Percentiles rank a stretch among this genome's conserved stretches.
phyloP scores from a whole-genome alignment of 129 eudicot species.

The Pulicaria dysenterica region DNA sequence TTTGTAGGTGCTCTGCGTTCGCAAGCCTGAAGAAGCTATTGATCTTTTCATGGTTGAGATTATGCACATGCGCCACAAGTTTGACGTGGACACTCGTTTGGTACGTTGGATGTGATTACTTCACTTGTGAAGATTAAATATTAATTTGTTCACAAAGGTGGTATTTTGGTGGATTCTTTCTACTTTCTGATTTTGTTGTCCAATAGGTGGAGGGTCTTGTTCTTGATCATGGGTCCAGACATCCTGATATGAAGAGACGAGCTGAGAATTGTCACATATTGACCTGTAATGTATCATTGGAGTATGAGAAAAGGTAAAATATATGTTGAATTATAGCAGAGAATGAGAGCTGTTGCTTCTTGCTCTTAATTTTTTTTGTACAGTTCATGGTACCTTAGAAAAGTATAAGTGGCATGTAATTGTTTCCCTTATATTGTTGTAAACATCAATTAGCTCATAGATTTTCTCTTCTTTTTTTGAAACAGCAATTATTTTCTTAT shows the following conservation, averaged over 20 bases:
- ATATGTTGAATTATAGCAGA: neutral
- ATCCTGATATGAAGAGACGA: slow-evolving; percentile 97
- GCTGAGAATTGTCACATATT: slow-evolving; percentile 94
- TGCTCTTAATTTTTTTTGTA: neutral
- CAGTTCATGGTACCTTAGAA: too few relatives aligned
- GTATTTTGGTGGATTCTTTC: neutral
- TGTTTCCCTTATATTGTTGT: too few relatives aligned
- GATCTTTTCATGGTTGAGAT: slow-evolving; percentile 99
- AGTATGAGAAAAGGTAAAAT: slow-evolving; percentile 91
- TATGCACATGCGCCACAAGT: slow-evolving; percentile 99
- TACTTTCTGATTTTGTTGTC: slow-evolving; percentile 14
- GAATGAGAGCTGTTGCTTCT: neutral
- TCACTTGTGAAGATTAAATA: neutral
- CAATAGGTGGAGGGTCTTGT: slow-evolving; percentile 95
- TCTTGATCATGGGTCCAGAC: slow-evolving; percentile 99
- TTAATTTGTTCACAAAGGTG: neutral
- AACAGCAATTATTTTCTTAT: too few relatives aligned
- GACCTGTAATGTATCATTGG: slow-evolving; percentile 92
- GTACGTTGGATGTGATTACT: slow-evolving; percentile 43
- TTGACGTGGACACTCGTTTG: slow-evolving; percentile 97
- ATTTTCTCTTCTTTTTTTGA: too few relatives aligned
- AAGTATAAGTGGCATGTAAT: too few relatives aligned
- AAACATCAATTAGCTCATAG: too few relatives aligned
- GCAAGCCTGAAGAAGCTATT: slow-evolving; percentile 88
- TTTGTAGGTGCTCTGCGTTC: slow-evolving; percentile 82